Evolutionary conservation across 208 protist genomes (phyloP).

Genomic region (Giardia muris): DNA sequence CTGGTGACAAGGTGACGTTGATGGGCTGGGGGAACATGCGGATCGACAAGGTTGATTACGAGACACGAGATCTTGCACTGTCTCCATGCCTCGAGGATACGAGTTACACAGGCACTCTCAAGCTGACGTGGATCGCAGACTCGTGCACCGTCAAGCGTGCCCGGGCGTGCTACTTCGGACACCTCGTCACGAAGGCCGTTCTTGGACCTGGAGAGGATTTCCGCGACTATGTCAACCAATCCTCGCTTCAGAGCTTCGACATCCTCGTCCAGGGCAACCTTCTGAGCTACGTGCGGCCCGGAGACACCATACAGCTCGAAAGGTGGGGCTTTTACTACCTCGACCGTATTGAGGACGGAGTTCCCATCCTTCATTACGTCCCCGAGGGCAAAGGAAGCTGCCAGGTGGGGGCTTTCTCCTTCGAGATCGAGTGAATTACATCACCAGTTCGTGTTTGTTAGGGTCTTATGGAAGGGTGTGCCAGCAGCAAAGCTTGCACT

Average conservation of each 20-base stretch:
- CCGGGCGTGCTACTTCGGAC: conserved; percentile 70
- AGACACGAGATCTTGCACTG: conserved; percentile 51
- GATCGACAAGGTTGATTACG: conserved; percentile 35
- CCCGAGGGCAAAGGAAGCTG: neutral
- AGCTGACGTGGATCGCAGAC: conserved; percentile 75
- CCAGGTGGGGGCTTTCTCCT: conserved; percentile 18
- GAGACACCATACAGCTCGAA: conserved; percentile 80
- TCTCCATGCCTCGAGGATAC: conserved; percentile 61
- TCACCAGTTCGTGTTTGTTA: too few species aligned
- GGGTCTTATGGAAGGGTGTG: too few species aligned
- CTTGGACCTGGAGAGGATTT: conserved; percentile 72
- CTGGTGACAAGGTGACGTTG: conserved; percentile 82
- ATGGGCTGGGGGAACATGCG: conserved; percentile 92
- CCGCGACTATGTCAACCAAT: conserved; percentile 66
- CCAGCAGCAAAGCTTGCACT: too few species aligned
- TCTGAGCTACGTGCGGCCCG: conserved; percentile 55
- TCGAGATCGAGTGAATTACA: conserved; percentile 12
- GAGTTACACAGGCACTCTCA: conserved; percentile 84
- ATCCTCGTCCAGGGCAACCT: conserved; percentile 28
- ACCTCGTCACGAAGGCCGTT: conserved; percentile 82
- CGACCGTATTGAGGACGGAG: conserved; percentile 48
- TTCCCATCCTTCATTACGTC: conserved; percentile 18
- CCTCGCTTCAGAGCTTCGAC: conserved; percentile 54
- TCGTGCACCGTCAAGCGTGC: conserved; percentile 46
- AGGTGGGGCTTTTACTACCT: conserved; percentile 86